A percentile compares a stretch with the other conserved stretches of the same genome.
phyloP scores from a whole-genome alignment of 495 filamentous ascomycete genomes.

The Hypoxylon fragiforme region DNA sequence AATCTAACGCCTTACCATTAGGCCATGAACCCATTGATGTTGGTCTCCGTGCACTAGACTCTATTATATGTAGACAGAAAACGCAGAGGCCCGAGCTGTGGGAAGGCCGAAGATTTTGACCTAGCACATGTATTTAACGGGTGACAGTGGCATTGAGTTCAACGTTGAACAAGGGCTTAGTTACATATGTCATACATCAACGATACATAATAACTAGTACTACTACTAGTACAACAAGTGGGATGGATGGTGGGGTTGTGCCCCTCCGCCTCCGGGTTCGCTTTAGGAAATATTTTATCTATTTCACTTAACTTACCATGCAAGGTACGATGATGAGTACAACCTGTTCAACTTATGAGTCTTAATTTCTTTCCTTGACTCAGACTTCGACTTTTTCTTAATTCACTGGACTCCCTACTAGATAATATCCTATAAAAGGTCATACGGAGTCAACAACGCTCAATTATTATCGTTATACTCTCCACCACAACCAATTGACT shows the following conservation, averaged over 20 bases:
- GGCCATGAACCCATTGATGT: slow-evolving; percentile 29
- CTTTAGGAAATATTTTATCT: slow-evolving; percentile 11
- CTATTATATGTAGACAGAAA: too few species aligned
- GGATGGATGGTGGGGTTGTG: slow-evolving; percentile 22
- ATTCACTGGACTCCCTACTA: background rate
- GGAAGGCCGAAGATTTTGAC: too few species aligned
- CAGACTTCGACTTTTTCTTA: slow-evolving; percentile 1
- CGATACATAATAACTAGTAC: too few species aligned
- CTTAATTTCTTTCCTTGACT: slow-evolving; percentile 7
- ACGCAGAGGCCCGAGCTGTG: too few species aligned
- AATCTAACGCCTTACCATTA: slow-evolving; percentile 33
- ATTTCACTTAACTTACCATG: background rate
- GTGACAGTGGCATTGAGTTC: too few species aligned
- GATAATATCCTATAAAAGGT: background rate
- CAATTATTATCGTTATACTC: background rate
- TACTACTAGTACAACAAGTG: too few species aligned
- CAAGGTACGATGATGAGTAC: too few species aligned
- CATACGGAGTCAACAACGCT: too few species aligned
- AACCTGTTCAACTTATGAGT: background rate
- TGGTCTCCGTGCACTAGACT: too few species aligned
- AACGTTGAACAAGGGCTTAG: too few species aligned
- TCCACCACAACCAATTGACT: slow-evolving; percentile 5
- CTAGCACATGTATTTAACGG: too few species aligned
- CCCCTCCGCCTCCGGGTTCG: slow-evolving; percentile 22
- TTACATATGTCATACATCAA: too few species aligned